These are phyloP conservation scores for Aspergillus japonicus DNA, from an alignment of 2,329 filamentous ascomycete species.

Conservation along the genomic window DNA sequence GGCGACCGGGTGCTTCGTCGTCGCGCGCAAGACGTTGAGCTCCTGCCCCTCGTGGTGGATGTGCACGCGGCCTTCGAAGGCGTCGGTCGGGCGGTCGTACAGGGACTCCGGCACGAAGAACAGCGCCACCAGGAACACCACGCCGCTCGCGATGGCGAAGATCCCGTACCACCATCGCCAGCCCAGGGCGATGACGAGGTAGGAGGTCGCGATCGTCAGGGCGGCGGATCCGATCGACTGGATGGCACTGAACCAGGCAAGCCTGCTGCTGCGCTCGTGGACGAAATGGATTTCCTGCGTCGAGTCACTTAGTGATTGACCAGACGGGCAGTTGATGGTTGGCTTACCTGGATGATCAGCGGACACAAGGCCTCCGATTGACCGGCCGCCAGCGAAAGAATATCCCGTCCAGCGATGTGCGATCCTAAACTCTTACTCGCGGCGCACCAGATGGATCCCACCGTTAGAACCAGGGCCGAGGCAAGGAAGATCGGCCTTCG, in stretches of 20 bases:
- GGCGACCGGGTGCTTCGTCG: not conserved
- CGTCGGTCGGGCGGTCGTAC: constrained; percentile 2
- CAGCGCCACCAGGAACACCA: constrained; percentile 1
- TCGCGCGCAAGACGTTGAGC: not conserved
- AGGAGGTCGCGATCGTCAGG: constrained; percentile 10
- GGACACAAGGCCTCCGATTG: constrained; percentile 12
- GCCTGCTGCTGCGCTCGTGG: constrained; percentile 11
- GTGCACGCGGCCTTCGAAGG: constrained; percentile 2
- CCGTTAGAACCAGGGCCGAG: constrained; percentile 13
- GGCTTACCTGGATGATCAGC: constrained; percentile 6
- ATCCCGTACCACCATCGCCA: constrained; percentile 18
- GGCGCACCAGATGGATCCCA: constrained; percentile 7
- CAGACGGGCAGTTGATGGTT: not conserved
- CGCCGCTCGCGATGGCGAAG: constrained; percentile 10
- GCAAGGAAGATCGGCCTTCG: constrained; percentile 9
- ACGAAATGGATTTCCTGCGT: constrained; percentile 14
- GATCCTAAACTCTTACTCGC: constrained; percentile 5
- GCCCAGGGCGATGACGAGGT: constrained; percentile 11
- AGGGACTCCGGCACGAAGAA: constrained; percentile 7
- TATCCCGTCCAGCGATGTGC: constrained; percentile 12
- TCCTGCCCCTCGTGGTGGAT: not conserved
- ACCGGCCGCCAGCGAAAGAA: constrained; percentile 11
- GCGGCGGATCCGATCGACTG: constrained; percentile 10
- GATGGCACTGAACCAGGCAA: constrained; percentile 16
- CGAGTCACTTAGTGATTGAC: not conserved